Evolutionary conservation across 2,329 filamentous ascomycete species (phyloP).

Genomic region (Penicillium paneum): DNA sequence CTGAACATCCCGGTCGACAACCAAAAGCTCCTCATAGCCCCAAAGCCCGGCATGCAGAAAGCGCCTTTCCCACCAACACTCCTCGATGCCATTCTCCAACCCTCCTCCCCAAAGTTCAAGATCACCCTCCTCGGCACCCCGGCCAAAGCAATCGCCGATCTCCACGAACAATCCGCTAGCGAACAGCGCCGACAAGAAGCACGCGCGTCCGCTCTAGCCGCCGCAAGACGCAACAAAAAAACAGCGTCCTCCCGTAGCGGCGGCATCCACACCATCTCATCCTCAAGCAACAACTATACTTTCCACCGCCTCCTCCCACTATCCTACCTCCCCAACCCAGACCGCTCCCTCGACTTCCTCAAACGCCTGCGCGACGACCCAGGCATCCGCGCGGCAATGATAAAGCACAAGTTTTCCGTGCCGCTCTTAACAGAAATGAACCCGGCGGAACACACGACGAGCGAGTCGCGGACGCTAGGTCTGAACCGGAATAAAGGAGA

Average conservation of each 20-base stretch:
- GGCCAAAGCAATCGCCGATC: conserved; percentile 40
- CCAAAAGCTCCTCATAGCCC: conserved; percentile 47
- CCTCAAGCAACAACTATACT: conserved; percentile 67
- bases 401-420: conserved; percentile 78
- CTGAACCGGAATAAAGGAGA: conserved; percentile 85
- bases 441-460: conserved; percentile 75
- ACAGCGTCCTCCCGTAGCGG: conserved; percentile 9
- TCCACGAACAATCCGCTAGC: conserved; percentile 38
- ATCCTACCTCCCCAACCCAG: conserved; percentile 70
- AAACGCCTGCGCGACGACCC: conserved; percentile 75
- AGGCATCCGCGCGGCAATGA: conserved; percentile 81
- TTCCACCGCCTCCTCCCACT: conserved; percentile 77
- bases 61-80: conserved; percentile 41
- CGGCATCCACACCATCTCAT: conserved; percentile 31
- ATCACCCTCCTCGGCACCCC: conserved; percentile 48
- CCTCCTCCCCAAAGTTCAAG: conserved; percentile 41
- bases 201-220: conserved; percentile 26
- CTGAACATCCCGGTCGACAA: conserved; percentile 42
- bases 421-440: conserved; percentile 94
- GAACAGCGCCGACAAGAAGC: conserved; percentile 30
- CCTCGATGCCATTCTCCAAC: conserved; percentile 33
- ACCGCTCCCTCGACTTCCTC: conserved; percentile 68
- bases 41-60: conserved; percentile 48
- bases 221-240: conserved; percentile 16
- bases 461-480: conserved; percentile 77